Evolutionary conservation across 1,284 basidiomycete genomes (phyloP).

Genomic region (Naganishia sp.): DNA sequence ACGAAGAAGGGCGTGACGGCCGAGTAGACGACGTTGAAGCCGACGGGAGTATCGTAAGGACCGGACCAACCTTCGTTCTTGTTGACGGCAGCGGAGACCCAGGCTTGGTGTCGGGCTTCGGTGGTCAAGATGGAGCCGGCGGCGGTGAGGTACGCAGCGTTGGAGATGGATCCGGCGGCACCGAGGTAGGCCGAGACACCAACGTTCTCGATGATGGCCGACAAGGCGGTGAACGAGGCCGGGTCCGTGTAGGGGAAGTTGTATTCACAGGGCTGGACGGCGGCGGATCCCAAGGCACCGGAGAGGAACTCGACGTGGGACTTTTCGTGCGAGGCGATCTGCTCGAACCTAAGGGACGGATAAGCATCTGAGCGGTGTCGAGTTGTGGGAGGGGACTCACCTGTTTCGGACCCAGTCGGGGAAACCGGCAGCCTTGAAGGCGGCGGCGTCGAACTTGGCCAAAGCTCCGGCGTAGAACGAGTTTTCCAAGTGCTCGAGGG

Average conservation of each 20-base stretch:
- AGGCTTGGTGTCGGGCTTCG: conserved; percentile 70
- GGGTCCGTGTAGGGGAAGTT: conserved; percentile 59
- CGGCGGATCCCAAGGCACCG: conserved; percentile 60
- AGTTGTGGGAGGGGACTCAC: conserved; percentile 17
- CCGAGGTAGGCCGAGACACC: conserved; percentile 80
- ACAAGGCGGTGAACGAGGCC: conserved; percentile 69
- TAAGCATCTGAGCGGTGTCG: conserved; percentile 2
- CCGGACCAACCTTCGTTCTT: conserved; percentile 61
- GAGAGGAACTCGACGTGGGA: conserved; percentile 59
- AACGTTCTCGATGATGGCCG: conserved; percentile 74
- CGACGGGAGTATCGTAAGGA: conserved; percentile 60
- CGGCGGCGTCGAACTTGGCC: conserved; percentile 63
- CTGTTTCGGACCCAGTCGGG: conserved; percentile 43
- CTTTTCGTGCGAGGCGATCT: conserved; percentile 65
- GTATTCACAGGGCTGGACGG: conserved; percentile 55
- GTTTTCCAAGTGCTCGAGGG: conserved; percentile 57
- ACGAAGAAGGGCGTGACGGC: conserved; percentile 48
- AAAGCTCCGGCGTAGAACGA: conserved; percentile 70
- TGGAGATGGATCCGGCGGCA: conserved; percentile 61
- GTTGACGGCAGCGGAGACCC: conserved; percentile 59
- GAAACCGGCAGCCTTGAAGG: conserved; percentile 71
- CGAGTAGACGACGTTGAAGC: conserved; percentile 57
- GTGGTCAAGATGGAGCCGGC: conserved; percentile 77
- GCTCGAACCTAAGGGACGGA: conserved; percentile 38
- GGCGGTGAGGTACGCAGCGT: conserved; percentile 55